A percentile compares a stretch with the other conserved stretches of the same genome.
phyloP scores from a whole-genome alignment of 805 yeast genomes.

The Candida endomychidarum region DNA sequence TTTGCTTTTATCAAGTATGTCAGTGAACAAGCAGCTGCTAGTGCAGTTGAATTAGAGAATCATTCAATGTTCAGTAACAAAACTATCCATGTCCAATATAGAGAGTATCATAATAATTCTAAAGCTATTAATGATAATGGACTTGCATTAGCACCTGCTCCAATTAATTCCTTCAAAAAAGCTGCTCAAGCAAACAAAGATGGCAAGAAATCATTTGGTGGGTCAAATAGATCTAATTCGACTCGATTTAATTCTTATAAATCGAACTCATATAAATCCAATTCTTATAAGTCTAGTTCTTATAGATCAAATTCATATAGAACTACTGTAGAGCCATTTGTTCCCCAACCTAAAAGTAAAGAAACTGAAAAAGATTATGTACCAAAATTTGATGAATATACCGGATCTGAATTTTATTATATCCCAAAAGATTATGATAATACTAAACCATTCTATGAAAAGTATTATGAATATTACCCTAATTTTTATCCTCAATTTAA shows the following conservation, averaged over 20 bases:
- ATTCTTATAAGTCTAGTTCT: neutral
- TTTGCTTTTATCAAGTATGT: constrained; percentile 75
- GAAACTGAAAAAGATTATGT: neutral
- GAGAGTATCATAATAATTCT: constrained; percentile 46
- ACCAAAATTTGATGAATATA: neutral
- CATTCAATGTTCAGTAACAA: constrained; percentile 71
- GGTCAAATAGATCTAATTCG: constrained; percentile 2
- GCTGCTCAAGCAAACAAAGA: neutral
- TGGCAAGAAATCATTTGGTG: constrained; percentile 6
- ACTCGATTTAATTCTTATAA: neutral
- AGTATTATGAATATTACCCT: constrained; percentile 3
- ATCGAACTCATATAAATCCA: neutral
- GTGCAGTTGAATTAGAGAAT: constrained; percentile 83
- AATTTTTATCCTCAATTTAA: neutral
- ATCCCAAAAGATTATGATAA: neutral
- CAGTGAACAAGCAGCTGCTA: constrained; percentile 72
- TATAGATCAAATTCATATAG: neutral
- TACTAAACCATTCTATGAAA: neutral
- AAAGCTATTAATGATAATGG: constrained; percentile 12
- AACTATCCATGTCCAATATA: constrained; percentile 83
- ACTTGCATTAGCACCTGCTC: constrained; percentile 75
- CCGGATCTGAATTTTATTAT: constrained; percentile 1
- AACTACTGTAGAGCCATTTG: neutral
- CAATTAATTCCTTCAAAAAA: constrained; percentile 51
- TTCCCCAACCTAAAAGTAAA: neutral